Percentiles rank a stretch among this genome's conserved stretches.
phyloP scores from a whole-genome alignment of 2,329 filamentous ascomycete genomes.

The Akanthomyces uredinophilus region DNA sequence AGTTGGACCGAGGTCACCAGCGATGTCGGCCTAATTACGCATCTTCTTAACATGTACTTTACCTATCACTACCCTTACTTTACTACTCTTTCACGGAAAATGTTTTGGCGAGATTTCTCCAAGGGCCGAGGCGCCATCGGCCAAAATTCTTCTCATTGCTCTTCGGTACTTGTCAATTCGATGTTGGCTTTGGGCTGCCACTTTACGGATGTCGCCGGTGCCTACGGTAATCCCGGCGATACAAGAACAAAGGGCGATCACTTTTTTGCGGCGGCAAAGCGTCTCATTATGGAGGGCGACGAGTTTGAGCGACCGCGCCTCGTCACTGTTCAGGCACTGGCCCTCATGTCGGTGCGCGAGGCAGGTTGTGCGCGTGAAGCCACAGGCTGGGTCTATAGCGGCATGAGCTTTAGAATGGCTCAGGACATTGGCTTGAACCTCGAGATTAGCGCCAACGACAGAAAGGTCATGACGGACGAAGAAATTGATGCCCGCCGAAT shows the following conservation, averaged over 20 bases:
- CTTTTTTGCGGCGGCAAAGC: conserved; percentile 91
- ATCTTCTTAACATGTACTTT: conserved; percentile 96
- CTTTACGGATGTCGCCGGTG: conserved; percentile 73
- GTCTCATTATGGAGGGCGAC: conserved; percentile 82
- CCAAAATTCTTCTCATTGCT: conserved; percentile 70
- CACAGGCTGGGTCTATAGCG: conserved; percentile 96
- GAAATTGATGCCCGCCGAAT: conserved; percentile 86
- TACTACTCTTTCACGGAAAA: conserved; percentile 76
- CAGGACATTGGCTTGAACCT: conserved; percentile 89
- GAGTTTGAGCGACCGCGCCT: conserved; percentile 86
- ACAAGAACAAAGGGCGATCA: conserved; percentile 87
- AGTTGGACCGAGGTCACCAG: conserved; percentile 86
- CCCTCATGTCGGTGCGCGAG: conserved; percentile 93
- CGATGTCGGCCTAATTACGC: conserved; percentile 72
- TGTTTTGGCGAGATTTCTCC: conserved; percentile 84
- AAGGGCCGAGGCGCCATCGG: conserved; percentile 57
- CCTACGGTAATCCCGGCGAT: conserved; percentile 66
- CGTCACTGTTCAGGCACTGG: conserved; percentile 87
- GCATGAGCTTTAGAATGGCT: conserved; percentile 98
- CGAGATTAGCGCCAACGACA: conserved; percentile 63
- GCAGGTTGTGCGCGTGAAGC: conserved; percentile 91
- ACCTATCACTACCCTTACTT: conserved; percentile 98
- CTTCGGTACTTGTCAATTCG: conserved; percentile 82
- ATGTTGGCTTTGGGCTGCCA: conserved; percentile 92
- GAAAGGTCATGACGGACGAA: conserved; percentile 62